Evolutionary conservation across 2,329 filamentous ascomycete genomes (phyloP).

Genomic region (Elsinoe fawcettii): DNA sequence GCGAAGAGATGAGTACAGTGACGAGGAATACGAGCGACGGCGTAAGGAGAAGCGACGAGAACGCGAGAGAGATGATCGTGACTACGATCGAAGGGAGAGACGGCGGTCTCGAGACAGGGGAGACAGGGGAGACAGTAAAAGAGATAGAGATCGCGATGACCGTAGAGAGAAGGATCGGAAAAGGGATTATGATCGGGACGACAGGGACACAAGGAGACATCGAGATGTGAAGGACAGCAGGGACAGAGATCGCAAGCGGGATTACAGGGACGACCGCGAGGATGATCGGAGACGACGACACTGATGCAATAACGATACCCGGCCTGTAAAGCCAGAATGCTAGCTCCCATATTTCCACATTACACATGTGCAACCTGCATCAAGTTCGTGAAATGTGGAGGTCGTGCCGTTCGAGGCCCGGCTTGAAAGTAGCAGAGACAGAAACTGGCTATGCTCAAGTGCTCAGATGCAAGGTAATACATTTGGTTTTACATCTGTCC

Average conservation of each 20-base stretch:
- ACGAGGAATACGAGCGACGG: conserved; percentile 10
- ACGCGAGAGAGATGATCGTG: background rate
- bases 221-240: conserved; percentile 1
- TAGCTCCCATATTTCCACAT: background rate
- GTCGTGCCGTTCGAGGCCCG: too few species aligned
- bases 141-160: conserved; percentile 7
- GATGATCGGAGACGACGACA: conserved; percentile 1
- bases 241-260: background rate
- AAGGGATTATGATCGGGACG: conserved; percentile 11
- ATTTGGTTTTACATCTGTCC: background rate
- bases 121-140: conserved; percentile 11
- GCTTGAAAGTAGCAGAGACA: too few species aligned
- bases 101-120: conserved; percentile 12
- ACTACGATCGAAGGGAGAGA: background rate
- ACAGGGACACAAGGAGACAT: conserved; percentile 5
- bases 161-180: conserved; percentile 3
- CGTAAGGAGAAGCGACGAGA: conserved; percentile 2
- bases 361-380: too few species aligned
- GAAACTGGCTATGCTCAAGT: too few species aligned
- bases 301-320: conserved; percentile 12
- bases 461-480: background rate
- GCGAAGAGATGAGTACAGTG: conserved; percentile 9
- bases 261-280: conserved; percentile 8
- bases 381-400: too few species aligned
- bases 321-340: background rate